Evolutionary conservation across 352 stramenopile genomes (phyloP).

Genomic region (Phytopythium kandeliae): DNA sequence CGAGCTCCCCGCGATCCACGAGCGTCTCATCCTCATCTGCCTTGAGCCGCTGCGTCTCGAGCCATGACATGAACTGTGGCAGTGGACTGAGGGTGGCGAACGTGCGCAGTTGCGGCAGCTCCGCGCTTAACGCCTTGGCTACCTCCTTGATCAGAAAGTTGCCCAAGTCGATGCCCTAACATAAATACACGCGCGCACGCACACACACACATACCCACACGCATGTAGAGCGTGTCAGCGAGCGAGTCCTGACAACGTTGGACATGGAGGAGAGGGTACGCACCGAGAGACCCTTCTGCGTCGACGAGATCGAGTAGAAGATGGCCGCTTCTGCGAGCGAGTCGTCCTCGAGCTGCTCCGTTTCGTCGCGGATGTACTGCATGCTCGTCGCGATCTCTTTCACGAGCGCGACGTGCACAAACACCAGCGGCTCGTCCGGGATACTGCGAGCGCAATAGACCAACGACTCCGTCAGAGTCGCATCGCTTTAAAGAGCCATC

Average conservation of each 20-base stretch:
- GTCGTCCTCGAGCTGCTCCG: constrained; percentile 53
- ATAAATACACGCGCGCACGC: neutral
- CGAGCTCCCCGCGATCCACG: constrained; percentile 25
- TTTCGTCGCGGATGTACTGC: constrained; percentile 84
- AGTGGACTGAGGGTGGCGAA: constrained; percentile 95
- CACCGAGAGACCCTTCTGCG: constrained; percentile 86
- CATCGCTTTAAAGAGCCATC: too few relatives aligned
- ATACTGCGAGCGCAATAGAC: too few relatives aligned
- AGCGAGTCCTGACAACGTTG: too few relatives aligned
- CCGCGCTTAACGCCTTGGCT: constrained; percentile 70
- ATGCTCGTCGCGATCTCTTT: constrained; percentile 88
- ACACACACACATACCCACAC: too few relatives aligned
- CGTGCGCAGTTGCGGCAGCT: constrained; percentile 64
- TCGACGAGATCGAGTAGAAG: constrained; percentile 96
- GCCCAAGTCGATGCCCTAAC: constrained; percentile 89
- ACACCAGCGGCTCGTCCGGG: constrained; percentile 90
- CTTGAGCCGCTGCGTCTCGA: constrained; percentile 74
- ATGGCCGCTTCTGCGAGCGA: constrained; percentile 75
- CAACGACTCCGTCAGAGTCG: too few relatives aligned
- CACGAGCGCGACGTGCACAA: constrained; percentile 93
- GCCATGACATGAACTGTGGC: constrained; percentile 90
- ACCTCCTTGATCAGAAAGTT: constrained; percentile 97
- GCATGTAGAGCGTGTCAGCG: too few relatives aligned
- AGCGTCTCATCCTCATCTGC: constrained; percentile 19
- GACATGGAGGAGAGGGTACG: neutral